phyloP scores from a whole-genome alignment of 2,329 filamentous ascomycete genomes.

The Phaeosphaeriaceae sp. region DNA sequence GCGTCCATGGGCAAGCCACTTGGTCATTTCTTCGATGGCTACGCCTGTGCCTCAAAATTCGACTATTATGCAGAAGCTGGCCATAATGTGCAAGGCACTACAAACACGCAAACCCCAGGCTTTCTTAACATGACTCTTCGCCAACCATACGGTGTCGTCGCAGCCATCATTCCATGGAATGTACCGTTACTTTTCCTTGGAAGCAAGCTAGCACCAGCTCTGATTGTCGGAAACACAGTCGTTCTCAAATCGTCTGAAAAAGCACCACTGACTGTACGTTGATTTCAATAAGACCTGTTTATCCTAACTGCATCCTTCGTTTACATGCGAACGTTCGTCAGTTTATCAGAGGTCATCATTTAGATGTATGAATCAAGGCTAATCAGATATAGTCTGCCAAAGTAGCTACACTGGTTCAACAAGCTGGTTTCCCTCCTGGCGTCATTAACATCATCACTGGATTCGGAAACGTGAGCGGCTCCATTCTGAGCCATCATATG shows the following conservation, averaged over 20 bases:
- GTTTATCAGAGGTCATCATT: no score
- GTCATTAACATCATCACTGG: constrained; percentile 84
- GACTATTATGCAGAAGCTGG: constrained; percentile 76
- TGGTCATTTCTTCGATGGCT: constrained; percentile 77
- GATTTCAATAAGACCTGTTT: constrained; percentile 14
- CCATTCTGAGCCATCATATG: constrained; percentile 77
- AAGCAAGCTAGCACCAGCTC: constrained; percentile 35
- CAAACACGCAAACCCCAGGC: constrained; percentile 59
- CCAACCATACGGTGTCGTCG: constrained; percentile 79
- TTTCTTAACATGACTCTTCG: constrained; percentile 71
- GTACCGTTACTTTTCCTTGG: constrained; percentile 37
- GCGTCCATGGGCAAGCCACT: constrained; percentile 87
- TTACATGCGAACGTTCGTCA: no score
- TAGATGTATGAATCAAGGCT: constrained; percentile 35
- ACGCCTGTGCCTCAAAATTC: constrained; percentile 78
- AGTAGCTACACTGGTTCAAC: constrained; percentile 74
- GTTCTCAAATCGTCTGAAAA: constrained; percentile 44
- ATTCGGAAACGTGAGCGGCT: constrained; percentile 78
- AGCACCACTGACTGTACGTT: constrained; percentile 75
- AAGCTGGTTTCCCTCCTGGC: constrained; percentile 81
- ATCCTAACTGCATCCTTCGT: background rate
- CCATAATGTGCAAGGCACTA: constrained; percentile 82
- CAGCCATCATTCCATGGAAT: constrained; percentile 75
- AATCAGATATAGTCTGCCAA: constrained; percentile 79
- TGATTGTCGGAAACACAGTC: constrained; percentile 44